Evolutionary conservation across 352 stramenopile genomes (phyloP), one percentile per base, ranked within the genome.

Genomic region (Globisporangium polare): DNA sequence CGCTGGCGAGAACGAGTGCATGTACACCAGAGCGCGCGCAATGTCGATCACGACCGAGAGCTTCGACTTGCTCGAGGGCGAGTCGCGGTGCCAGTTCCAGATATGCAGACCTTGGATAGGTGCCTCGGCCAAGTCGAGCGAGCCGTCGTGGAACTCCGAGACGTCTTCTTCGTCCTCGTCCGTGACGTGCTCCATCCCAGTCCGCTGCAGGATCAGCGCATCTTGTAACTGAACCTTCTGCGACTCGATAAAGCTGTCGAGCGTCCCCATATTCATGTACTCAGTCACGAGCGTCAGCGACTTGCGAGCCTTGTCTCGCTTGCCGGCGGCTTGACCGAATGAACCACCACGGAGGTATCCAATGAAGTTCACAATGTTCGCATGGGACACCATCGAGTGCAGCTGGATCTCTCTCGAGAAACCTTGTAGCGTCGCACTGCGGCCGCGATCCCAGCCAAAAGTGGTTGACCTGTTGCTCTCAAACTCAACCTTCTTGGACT

Each of bases 311-410:
- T n/a, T 39, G 31, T 24, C 12, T 12, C 33, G 22, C 13, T 58
- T 15, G 6, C 20, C 26, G 15, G 6, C 17, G 50, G 50, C 67
- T 22, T 27, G 53, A 13, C 37, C 33, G 10, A 13, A 57, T 20
- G 47, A 51, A 9, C 39, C 49, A 26, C 45, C 60, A 52, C 56
- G 49, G 13, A 75, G 18, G 18, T 70, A 81, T 7, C 85, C 82
- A 24, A 89, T 69, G 56, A 90, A 94, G 13, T 72, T 53, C 50
- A 81, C 77, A 20, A 94, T 72, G 58, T 86, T 84, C 12, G 80
- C 75, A 53, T 94, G 84, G 13, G 68, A 76, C 35, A 94, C 74
- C 39, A 75, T 65, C 22, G 84, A 75, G 63, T 86, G 73, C 18
- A 83, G 69, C 31, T 75, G 73, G 15, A 94, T 67, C 49, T 94